Evolutionary conservation across 2,329 filamentous ascomycete species (phyloP).

Genomic region (Zalaria obscura): DNA sequence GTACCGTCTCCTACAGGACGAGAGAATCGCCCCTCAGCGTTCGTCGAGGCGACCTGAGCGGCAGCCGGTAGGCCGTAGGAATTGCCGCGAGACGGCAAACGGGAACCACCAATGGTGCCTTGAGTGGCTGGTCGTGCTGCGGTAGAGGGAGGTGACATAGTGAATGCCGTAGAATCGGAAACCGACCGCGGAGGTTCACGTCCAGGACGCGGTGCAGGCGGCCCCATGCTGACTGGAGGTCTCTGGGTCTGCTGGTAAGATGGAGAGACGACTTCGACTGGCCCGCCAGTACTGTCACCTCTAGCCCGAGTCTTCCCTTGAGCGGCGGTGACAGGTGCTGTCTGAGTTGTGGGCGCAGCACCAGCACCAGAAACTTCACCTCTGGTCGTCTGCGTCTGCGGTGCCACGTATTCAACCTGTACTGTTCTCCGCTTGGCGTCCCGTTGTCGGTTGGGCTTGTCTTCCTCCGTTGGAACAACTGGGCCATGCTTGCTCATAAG

Average conservation of each 20-base stretch:
- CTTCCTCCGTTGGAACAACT: constrained; percentile 52
- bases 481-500: constrained; percentile 61
- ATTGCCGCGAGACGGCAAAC: constrained; percentile 57
- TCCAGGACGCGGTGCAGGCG: constrained; percentile 21
- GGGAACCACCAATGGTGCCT: constrained; percentile 50
- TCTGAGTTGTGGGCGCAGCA: constrained; percentile 15
- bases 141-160: constrained; percentile 23
- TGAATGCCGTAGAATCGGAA: constrained; percentile 30
- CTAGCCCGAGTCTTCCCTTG: constrained; percentile 35
- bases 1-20: constrained; percentile 51
- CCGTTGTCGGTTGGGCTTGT: constrained; percentile 51
- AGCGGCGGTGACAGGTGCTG: constrained; percentile 10
- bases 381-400: constrained; percentile 70
- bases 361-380: constrained; percentile 35
- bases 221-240: constrained; percentile 13
- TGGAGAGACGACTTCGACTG: constrained; percentile 22
- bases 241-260: constrained; percentile 5
- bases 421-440: constrained; percentile 89
- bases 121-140: constrained; percentile 57
- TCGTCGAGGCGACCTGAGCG: constrained; percentile 75
- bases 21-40: constrained; percentile 77
- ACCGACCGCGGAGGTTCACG: constrained; percentile 36
- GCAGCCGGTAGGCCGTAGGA: constrained; percentile 82
- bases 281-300: constrained; percentile 37
- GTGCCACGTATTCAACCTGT: constrained; percentile 94